Evolutionary conservation across 208 protist species (phyloP), one percentile per base, ranked within the genome.

Genomic region (Spongospora subterranea): DNA sequence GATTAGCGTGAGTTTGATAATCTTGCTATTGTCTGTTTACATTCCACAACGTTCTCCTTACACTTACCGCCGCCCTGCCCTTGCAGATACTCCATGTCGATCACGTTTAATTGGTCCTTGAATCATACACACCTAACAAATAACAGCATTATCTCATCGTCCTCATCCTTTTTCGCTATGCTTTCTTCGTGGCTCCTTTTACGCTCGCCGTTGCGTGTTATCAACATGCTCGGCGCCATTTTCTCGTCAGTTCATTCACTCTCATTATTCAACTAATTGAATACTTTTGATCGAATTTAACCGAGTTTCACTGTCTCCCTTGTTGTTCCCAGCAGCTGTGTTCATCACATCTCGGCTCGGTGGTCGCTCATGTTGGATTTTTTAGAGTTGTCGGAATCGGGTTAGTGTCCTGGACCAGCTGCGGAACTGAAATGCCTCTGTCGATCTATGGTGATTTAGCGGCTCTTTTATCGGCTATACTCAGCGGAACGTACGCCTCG

Each of bases 21-120:
- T 60, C 50, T 24, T 60, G 50, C 6, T 60, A 29, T 29, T 60
- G 13, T 6, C 24, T 6, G 50, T 24, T 60, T 6, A 60, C 50
- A 60, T 29, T 60, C n/a, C n/a, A n/a, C n/a, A n/a, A n/a, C n/a
- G n/a, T n/a, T n/a, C n/a, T n/a, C n/a, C n/a, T n/a, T n/a, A n/a
- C n/a, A n/a, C n/a, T n/a, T n/a, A n/a, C n/a, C n/a, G n/a, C n/a
- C n/a, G n/a, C n/a, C n/a, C n/a, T n/a, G n/a, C n/a, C 24, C 24
- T 60, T 60, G 50, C 50, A 60, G 50, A 6, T 82, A 40, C n/a
- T 35, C 71, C 6, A 82, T 82, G 71, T 82, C 71, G n/a, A 35
- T 82, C 6, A 39, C 71, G n/a, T 82, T 82, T n/a, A 82, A 82
- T 43, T 82, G 71, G 71, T 82, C 71, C 17, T 43, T 82, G 71